These are phyloP conservation scores for Suillus luteus DNA, from an alignment of 768 basidiomycete genomes.

Conservation along the genomic window DNA sequence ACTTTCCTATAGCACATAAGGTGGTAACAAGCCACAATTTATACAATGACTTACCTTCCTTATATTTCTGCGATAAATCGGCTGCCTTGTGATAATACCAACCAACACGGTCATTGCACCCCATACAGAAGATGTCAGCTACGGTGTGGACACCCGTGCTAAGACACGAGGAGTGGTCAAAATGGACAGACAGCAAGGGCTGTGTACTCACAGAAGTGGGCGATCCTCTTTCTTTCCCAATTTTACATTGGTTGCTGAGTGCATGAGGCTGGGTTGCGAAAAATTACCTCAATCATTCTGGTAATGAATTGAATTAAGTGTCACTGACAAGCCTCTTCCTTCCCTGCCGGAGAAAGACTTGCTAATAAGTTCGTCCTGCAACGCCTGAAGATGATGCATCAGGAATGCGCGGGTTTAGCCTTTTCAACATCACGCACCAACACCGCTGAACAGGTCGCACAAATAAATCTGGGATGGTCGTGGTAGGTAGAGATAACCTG, in stretches of 20 bases:
- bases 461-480: conserved; percentile 69
- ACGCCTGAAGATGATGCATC: conserved; percentile 44
- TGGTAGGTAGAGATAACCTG: conserved; percentile 64
- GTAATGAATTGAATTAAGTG: conserved; percentile 3
- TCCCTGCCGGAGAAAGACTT: conserved; percentile 85
- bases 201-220: conserved; percentile 56
- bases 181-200: conserved; percentile 13
- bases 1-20: conserved; percentile 59
- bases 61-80: conserved; percentile 79
- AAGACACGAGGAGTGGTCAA: background rate
- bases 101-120: conserved; percentile 76
- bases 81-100: conserved; percentile 85
- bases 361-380: conserved; percentile 85
- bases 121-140: conserved; percentile 77
- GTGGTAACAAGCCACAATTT: background rate
- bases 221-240: conserved; percentile 76
- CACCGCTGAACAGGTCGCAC: conserved; percentile 67
- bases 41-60: conserved; percentile 58
- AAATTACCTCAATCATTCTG: conserved; percentile 5
- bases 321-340: conserved; percentile 74
- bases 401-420: background rate
- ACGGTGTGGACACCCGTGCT: conserved; percentile 84
- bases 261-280: conserved; percentile 56
- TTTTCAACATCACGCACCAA: conserved; percentile 49
- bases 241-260: conserved; percentile 76